Percentiles rank a stretch among this genome's conserved stretches.
phyloP scores from a whole-genome alignment of 2,329 filamentous ascomycete genomes.

The Capronia americana region DNA sequence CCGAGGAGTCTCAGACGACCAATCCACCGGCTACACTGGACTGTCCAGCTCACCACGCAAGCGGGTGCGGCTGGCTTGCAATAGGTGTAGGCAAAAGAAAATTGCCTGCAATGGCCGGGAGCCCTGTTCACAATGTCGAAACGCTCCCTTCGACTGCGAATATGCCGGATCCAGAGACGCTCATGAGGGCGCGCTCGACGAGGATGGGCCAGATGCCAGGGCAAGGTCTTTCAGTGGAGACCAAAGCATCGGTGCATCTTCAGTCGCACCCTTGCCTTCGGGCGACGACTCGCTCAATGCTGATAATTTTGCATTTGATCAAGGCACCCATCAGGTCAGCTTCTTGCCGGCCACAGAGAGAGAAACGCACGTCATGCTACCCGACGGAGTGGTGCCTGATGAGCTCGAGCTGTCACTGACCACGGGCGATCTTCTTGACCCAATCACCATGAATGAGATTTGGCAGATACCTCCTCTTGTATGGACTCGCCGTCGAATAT shows the following conservation, averaged over 20 bases:
- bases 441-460: slow-evolving; percentile 21
- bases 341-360: background rate
- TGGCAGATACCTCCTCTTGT: slow-evolving; percentile 28
- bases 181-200: background rate
- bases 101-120: slow-evolving; percentile 40
- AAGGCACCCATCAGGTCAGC: background rate
- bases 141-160: slow-evolving; percentile 12
- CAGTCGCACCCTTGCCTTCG: background rate
- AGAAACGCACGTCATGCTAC: background rate
- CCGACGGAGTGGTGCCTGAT: background rate
- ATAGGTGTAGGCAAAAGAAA: slow-evolving; percentile 39
- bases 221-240: background rate
- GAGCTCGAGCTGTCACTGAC: slow-evolving; percentile 12
- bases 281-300: background rate
- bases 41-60: slow-evolving; percentile 20
- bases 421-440: slow-evolving; percentile 14
- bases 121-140: slow-evolving; percentile 34
- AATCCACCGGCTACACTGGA: background rate
- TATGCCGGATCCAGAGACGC: slow-evolving; percentile 7
- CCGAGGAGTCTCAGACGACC: slow-evolving; percentile 16
- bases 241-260: background rate
- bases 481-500: background rate
- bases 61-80: slow-evolving; percentile 39
- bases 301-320: background rate
- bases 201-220: background rate